phyloP scores from a whole-genome alignment of 192 early-diverging fungal species.

The Blastocladiella britannica region DNA sequence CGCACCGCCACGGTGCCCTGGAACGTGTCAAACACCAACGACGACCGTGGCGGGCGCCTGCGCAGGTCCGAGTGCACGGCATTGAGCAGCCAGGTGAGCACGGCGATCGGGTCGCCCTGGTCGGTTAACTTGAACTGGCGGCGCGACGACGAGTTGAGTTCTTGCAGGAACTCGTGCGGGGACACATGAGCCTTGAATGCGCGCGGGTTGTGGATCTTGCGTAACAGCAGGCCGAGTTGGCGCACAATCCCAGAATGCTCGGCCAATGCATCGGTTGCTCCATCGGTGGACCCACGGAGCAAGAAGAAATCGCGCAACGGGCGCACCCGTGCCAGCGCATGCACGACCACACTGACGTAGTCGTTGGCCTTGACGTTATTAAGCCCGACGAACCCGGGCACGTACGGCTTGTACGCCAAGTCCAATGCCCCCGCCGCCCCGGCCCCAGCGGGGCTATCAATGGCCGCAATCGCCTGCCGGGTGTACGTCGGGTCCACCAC shows the following conservation, averaged over 20 bases:
- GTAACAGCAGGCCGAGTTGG: conserved; percentile 51
- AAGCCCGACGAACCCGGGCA: conserved; percentile 80
- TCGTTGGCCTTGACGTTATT: conserved; percentile 91
- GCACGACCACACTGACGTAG: conserved; percentile 80
- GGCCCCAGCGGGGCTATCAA: too few species aligned
- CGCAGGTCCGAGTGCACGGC: conserved; percentile 65
- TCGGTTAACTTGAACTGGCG: conserved; percentile 55
- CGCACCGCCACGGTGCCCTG: conserved; percentile 67
- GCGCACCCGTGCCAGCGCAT: conserved; percentile 64
- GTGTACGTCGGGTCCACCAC: conserved; percentile 67
- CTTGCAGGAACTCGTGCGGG: conserved; percentile 63
- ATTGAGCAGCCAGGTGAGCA: conserved; percentile 84
- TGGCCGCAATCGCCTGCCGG: too few species aligned
- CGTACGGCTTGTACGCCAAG: conserved; percentile 60
- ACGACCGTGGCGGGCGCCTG: conserved; percentile 31
- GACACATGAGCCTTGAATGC: conserved; percentile 88
- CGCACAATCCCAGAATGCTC: conserved; percentile 40
- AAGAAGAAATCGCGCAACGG: conserved; percentile 72
- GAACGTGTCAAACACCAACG: conserved; percentile 51
- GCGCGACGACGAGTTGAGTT: conserved; percentile 61
- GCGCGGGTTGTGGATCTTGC: conserved; percentile 80
- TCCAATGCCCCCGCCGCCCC: conserved; percentile 66
- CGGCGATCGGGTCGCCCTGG: conserved; percentile 68
- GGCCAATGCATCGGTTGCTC: too few species aligned
- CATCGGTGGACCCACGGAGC: conserved; percentile 26